These are phyloP conservation scores for Citrullus amarus DNA, from an alignment of 306 rosid genomes.

Conservation along the genomic window DNA sequence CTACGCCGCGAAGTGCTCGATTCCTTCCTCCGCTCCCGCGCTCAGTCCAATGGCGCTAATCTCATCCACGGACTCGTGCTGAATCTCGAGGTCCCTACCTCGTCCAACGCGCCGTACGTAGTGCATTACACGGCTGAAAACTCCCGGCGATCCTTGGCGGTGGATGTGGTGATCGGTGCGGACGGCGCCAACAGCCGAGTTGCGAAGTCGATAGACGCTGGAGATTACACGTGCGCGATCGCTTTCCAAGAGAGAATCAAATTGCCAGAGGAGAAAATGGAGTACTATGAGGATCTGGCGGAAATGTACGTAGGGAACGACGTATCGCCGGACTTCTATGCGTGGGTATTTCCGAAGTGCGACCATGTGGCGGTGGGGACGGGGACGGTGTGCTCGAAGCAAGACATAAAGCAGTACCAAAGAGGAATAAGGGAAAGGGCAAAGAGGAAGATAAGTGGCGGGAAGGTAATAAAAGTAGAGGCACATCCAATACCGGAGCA, in stretches of 20 bases:
- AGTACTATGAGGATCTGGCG: slow-evolving; percentile 55
- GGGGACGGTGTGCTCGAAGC: slow-evolving; percentile 56
- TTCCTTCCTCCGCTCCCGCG: slow-evolving; percentile 73
- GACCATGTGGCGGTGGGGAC: slow-evolving; percentile 99
- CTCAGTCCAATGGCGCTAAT: slow-evolving; percentile 47
- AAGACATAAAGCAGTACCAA: slow-evolving; percentile 52
- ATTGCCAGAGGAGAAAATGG: slow-evolving; percentile 70
- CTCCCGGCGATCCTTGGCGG: slow-evolving; percentile 28
- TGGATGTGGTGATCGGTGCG: slow-evolving; percentile 81
- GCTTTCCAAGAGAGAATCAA: slow-evolving; percentile 83
- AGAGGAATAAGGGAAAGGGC: slow-evolving; percentile 54
- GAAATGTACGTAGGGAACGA: slow-evolving; percentile 77
- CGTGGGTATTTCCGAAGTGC: slow-evolving; percentile 86
- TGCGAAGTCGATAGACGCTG: slow-evolving; percentile 66
- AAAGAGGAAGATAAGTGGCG: slow-evolving; percentile 44
- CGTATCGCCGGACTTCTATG: slow-evolving; percentile 93
- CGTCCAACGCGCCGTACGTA: slow-evolving; percentile 34
- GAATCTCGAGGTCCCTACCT: slow-evolving; percentile 36
- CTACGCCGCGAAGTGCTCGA: slow-evolving; percentile 88
- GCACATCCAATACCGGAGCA: slow-evolving; percentile 93
- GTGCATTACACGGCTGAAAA: slow-evolving; percentile 38
- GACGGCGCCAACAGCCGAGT: slow-evolving; percentile 87
- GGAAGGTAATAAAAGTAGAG: slow-evolving; percentile 64
- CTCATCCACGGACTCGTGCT: slow-evolving; percentile 57
- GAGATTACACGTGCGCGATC: slow-evolving; percentile 59